Base-by-base conservation (phyloP, 2,329 filamentous ascomycete species). In the Neofusicoccum umdonicola region DNA sequence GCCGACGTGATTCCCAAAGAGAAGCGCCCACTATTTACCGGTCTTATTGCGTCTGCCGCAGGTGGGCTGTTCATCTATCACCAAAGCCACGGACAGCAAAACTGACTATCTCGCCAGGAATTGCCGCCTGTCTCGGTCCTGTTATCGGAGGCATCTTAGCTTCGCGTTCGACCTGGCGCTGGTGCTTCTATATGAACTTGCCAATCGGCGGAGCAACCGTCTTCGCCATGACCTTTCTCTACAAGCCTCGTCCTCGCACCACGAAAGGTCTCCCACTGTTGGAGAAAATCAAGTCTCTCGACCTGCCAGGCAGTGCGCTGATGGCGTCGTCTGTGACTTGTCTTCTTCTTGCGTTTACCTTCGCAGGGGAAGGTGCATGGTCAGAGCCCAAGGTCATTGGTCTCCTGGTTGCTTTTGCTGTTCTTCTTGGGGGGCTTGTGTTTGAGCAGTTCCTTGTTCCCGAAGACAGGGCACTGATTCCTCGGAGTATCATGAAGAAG, bases 121-220 rank as follows among this genome's bases (percentile, higher is more conserved):
- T 56, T 11, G 51, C 51, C 4, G 35, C 51, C 9, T 56, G 51
- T 15, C 51, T 56, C n/a, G 51, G 51, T 19, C 51, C 51, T n/a
- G 37, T 56, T 22, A 27, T 56, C 2, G 51, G 51, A 3, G 51
- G 51, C 1, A 56, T 56, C 19, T 27, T 56, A 11, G 37, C 51
- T 8, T 56, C 51, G 4, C 51, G 37, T 4, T 56, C 51, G 3
- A 27, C 51, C 2, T 56, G 51, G 51, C 51, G 51, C 17, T 56
- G 51, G 51, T 56, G 51, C 15, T 56, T 56, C 51, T 56, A 56
- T 17, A 56, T 56, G 51, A 56, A 56, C 51, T 17, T 56, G 17
- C 51, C 51, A 4, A 56, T 56, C 19, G 51, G 51, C 37, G 51
- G 51, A 6, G 35, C 19, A 5, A 56, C 51, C 22, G 51, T 56